Base-by-base conservation (phyloP, 768 basidiomycete species). In the Punctularia strigosozonata region DNA sequence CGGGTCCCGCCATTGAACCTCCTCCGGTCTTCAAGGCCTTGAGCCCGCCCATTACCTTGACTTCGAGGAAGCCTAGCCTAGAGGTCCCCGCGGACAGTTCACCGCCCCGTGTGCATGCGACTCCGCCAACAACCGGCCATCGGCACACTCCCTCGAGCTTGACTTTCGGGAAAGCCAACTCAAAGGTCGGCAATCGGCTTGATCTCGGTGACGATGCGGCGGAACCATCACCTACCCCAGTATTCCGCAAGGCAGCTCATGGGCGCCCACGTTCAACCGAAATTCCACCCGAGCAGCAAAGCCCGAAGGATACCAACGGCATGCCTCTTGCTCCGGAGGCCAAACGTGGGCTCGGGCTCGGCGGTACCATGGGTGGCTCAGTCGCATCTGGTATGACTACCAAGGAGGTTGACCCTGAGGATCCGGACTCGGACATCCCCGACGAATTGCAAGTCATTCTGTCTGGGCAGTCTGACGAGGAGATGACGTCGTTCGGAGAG, bases 351-450 rank as follows among this genome's bases (percentile, higher is more conserved):
- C 59, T 83, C 14, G 77, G 80, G 0, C 68, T 81, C 57, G 59
- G 62, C 12, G 81, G 80, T 0, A 84, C 80, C 1, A 69, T 85
- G 61, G 81, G 81, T 7, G 72, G 71, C 1, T 75, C 72, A 0
- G 62, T 71, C 35, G 63, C 63, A 3, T 68, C 68, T 18, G 59
- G 50, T 20, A 68, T 68, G 36, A 56, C 54, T 1, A 66, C 64
- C 39, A 60, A 60, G 13, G 67, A 65, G 15, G 46, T 69, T 6
- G 70, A 79, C 25, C 64, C 60, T 2, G 71, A 71, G 6, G 78
- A 84, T 49, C 79, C 72, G 0, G 77, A 85, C 52, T 81, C 77
- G 2, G 83, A 89, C 48, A 81, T 87, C n/a, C 83, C 86, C 1
- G 72, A 81, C 30, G 86, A 88, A 54, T 53, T 88, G 40, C 75